Conservation (phyloP, 805 yeast genomes). For the Candida qinlingensis region DNA sequence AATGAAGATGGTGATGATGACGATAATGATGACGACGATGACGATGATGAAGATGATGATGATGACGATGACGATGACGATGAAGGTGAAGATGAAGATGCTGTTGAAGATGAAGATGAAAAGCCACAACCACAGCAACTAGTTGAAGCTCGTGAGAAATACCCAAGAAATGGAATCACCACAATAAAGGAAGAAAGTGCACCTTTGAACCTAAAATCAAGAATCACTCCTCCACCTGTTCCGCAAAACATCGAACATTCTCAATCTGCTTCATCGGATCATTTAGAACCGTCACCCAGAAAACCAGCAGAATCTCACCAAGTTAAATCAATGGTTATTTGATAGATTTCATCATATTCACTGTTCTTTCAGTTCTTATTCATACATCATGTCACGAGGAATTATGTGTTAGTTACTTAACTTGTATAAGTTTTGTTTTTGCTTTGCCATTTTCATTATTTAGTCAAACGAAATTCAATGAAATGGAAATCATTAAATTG, state of each 20-base stretch:
- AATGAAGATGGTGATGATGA: constrained; percentile 9
- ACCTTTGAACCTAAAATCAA: background rate
- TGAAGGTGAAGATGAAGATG: constrained; percentile 10
- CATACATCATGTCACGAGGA: background rate
- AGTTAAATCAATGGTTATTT: constrained; percentile 11
- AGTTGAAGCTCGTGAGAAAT: background rate
- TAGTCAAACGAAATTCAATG: too few relatives aligned
- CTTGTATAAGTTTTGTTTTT: too few relatives aligned
- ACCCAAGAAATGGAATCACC: constrained; percentile 4
- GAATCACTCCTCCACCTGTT: background rate
- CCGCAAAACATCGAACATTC: background rate
- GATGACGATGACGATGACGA: background rate
- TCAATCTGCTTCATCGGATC: background rate
- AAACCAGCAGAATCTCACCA: constrained; percentile 2
- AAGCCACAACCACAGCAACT: constrained; percentile 27
- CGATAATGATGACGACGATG: constrained; percentile 3
- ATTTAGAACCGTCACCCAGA: constrained; percentile 1
- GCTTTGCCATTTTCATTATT: too few relatives aligned
- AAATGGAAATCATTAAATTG: too few relatives aligned
- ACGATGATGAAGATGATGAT: background rate
- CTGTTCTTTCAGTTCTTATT: background rate
- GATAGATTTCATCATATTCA: background rate
- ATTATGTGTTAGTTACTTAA: too few relatives aligned
- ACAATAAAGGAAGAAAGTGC: constrained; percentile 5
- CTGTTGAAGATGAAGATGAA: constrained; percentile 35